Base-by-base conservation (phyloP, 805 yeast species). In the Candida boidinii region DNA sequence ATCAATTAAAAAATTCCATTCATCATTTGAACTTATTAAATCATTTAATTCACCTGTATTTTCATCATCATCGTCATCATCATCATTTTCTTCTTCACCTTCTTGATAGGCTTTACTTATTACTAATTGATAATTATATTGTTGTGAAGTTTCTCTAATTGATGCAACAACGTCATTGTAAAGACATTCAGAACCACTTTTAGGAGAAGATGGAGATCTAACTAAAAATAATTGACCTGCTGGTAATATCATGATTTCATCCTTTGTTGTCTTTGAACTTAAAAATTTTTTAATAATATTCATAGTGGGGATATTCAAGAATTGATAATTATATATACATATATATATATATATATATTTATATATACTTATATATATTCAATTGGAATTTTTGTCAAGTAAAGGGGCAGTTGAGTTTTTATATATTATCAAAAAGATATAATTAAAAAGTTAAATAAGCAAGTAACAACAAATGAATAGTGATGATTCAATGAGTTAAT, bases 181-280 rank as follows among this genome's bases (percentile, higher is more conserved):
- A 15, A 86, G 64, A 46, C 88, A 80, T 55, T 92, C 96, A 23
- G 76, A 64, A 17, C 77, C 87, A 7, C 95, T 88, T 52, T 86
- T 85, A 10, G 96, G 96, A 2, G 95, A 83, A 16, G 66, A 68
- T 5, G 83, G 81, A 1, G 83, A 68, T 30, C 97, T 64, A 13
- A 81, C 68, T 28, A 90, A 64, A 49, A 67, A 82, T 29, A 90
- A 66, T 56, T 78, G 79, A 3, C 96, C 97, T 1, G 80, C 70
- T 2, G 95, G 85, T 30, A 92, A 66, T 46, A 71, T 66, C 8
- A 76, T 73, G 21, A 85, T 56, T 37, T 76, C 80, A 46, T 78
- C 79, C 23, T 70, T 68, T 9, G 76, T 60, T 19, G 68, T 62
- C 12, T 23, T 43, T 34, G 39, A 30, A 49, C 17, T 76, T 43